phyloP scores from a whole-genome alignment of 2,329 filamentous ascomycete genomes.

The Pyrenophora tritici-repentis region DNA sequence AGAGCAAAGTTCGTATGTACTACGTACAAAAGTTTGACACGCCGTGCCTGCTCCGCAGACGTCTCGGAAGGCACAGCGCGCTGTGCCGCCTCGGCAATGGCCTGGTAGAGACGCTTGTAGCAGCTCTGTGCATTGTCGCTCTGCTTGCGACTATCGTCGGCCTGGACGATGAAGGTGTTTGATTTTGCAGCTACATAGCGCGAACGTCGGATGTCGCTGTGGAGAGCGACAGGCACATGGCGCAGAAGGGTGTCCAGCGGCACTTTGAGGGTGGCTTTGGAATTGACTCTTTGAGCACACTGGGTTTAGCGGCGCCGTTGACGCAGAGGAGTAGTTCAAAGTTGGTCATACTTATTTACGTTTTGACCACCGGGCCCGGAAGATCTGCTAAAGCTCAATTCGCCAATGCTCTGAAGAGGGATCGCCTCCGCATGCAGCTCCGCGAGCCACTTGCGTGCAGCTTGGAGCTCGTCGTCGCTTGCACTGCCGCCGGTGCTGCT shows the following conservation, averaged over 20 bases:
- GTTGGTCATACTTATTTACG: constrained; percentile 64
- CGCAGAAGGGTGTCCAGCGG: constrained; percentile 58
- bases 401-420: constrained; percentile 58
- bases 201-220: constrained; percentile 56
- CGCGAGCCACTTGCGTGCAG: constrained; percentile 63
- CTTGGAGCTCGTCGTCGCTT: constrained; percentile 39
- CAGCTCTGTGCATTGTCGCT: constrained; percentile 64
- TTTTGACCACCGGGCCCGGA: constrained; percentile 70
- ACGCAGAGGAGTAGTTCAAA: constrained; percentile 7
- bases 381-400: constrained; percentile 66
- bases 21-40: constrained; percentile 63
- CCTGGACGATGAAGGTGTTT: constrained; percentile 63
- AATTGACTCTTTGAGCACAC: constrained; percentile 63
- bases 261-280: constrained; percentile 67
- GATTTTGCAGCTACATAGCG: constrained; percentile 62
- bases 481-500: constrained; percentile 8
- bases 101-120: constrained; percentile 61
- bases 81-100: constrained; percentile 58
- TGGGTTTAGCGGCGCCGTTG: constrained; percentile 28
- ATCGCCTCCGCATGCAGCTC: constrained; percentile 59
- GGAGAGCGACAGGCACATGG: constrained; percentile 60
- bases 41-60: constrained; percentile 59
- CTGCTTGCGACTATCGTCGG: constrained; percentile 67
- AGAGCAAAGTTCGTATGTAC: constrained; percentile 23
- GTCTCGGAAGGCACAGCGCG: constrained; percentile 64